Percentiles rank a stretch among this genome's conserved stretches.
Evolutionary conservation across 2,329 filamentous ascomycete genomes (phyloP).

Genomic region (Ophiostoma tasmaniense): DNA sequence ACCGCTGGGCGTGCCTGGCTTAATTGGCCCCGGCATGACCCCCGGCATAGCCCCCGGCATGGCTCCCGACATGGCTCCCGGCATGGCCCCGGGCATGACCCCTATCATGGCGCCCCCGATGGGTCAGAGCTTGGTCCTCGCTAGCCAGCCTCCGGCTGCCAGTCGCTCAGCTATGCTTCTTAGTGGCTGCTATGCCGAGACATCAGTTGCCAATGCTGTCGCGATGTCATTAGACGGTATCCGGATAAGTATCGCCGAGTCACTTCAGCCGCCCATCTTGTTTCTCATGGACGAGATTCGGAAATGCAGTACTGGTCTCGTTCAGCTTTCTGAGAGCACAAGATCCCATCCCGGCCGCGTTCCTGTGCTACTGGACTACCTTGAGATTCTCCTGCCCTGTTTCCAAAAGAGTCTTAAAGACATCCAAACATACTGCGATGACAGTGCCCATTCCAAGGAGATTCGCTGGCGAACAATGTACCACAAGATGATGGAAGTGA

Average conservation of each 20-base stretch:
- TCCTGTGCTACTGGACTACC: conserved; percentile 44
- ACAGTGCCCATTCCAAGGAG: conserved; percentile 39
- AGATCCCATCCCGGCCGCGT: conserved; percentile 43
- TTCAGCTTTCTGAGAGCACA: conserved; percentile 46
- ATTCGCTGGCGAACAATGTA: conserved; percentile 52
- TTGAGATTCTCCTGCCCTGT: conserved; percentile 49
- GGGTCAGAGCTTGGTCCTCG: not conserved
- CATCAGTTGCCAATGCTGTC: conserved; percentile 43
- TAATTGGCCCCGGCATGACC: not conserved
- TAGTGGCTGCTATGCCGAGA: conserved; percentile 46
- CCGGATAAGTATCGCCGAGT: conserved; percentile 35
- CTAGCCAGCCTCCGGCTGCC: not conserved
- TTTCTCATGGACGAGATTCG: conserved; percentile 41
- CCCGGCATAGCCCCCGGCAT: not conserved
- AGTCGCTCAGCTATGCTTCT: conserved; percentile 31
- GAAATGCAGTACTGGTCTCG: conserved; percentile 37
- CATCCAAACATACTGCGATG: conserved; percentile 44
- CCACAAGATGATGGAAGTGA: conserved; percentile 45
- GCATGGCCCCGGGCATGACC: not conserved
- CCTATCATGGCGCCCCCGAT: not conserved
- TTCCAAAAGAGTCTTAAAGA: conserved; percentile 44
- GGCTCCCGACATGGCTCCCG: not conserved
- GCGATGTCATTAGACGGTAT: conserved; percentile 42
- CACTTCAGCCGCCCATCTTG: conserved; percentile 39
- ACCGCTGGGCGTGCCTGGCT: not conserved